phyloP scores from a whole-genome alignment of 805 yeast species.

The Metschnikowia similis region DNA sequence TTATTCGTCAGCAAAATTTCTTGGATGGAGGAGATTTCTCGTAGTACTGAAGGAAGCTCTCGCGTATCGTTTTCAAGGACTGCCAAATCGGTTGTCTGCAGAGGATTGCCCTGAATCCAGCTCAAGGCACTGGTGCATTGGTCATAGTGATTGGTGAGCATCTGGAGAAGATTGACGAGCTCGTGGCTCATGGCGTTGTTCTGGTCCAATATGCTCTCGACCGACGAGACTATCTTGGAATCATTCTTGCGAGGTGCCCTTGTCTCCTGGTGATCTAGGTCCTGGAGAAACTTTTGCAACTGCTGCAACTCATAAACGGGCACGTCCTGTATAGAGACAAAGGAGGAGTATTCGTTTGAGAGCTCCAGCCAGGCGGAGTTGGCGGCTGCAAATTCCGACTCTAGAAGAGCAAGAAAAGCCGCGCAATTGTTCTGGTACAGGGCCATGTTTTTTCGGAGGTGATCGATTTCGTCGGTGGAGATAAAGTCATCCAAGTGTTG shows the following conservation, averaged over 20 bases:
- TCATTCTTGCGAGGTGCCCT: neutral
- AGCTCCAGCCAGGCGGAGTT: neutral
- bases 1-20: slow-evolving; percentile 35
- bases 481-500: slow-evolving; percentile 28
- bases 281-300: neutral
- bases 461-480: slow-evolving; percentile 28
- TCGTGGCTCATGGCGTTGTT: slow-evolving; percentile 57
- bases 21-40: slow-evolving; percentile 25
- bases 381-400: neutral
- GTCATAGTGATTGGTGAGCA: slow-evolving; percentile 79
- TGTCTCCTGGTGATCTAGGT: neutral
- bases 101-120: slow-evolving; percentile 6
- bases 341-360: neutral
- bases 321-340: neutral
- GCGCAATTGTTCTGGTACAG: slow-evolving; percentile 24
- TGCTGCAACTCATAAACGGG: slow-evolving; percentile 1
- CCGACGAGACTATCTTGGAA: neutral
- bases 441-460: slow-evolving; percentile 23
- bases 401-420: slow-evolving; percentile 3
- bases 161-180: slow-evolving; percentile 62
- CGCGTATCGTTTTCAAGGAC: slow-evolving; percentile 50
- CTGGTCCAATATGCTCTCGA: slow-evolving; percentile 21
- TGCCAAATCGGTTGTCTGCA: slow-evolving; percentile 35
- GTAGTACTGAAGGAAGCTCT: slow-evolving; percentile 56
- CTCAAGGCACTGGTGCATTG: slow-evolving; percentile 53